phyloP scores from a whole-genome alignment of 768 basidiomycete genomes.

The Lyophyllum atratum region DNA sequence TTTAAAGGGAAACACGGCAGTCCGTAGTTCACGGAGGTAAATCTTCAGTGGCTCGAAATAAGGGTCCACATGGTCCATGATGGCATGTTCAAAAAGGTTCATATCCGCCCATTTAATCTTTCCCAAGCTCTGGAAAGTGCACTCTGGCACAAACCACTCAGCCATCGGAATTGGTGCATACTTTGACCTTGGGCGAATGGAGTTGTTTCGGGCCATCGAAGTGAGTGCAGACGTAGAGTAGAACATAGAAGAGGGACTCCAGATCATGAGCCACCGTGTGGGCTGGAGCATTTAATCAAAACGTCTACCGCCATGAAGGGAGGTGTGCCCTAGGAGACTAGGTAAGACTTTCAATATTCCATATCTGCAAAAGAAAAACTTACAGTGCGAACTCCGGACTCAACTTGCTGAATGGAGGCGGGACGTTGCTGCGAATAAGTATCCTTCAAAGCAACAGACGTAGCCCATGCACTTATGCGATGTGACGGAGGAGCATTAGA shows the following conservation, averaged over 20 bases:
- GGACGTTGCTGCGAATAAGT: not conserved
- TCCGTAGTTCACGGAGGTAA: not conserved
- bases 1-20: not conserved
- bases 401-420: too few relatives aligned
- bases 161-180: not conserved
- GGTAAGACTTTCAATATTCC: not conserved
- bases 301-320: slow-evolving; percentile 6
- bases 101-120: not conserved
- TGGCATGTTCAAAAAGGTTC: not conserved
- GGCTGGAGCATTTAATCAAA: not conserved
- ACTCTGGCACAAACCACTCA: not conserved
- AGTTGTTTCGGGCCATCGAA: not conserved
- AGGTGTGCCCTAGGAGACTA: slow-evolving; percentile 4
- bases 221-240: not conserved
- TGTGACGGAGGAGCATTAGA: too few relatives aligned
- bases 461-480: too few relatives aligned
- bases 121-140: not conserved
- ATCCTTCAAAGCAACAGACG: too few relatives aligned
- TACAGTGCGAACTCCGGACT: not conserved
- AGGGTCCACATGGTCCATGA: not conserved
- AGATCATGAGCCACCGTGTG: slow-evolving; percentile 5
- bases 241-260: slow-evolving; percentile 2
- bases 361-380: not conserved
- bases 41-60: not conserved
- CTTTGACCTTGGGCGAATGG: not conserved